phyloP scores from a whole-genome alignment of 176 grass and related monocot genomes.

The Oryza brachyantha region DNA sequence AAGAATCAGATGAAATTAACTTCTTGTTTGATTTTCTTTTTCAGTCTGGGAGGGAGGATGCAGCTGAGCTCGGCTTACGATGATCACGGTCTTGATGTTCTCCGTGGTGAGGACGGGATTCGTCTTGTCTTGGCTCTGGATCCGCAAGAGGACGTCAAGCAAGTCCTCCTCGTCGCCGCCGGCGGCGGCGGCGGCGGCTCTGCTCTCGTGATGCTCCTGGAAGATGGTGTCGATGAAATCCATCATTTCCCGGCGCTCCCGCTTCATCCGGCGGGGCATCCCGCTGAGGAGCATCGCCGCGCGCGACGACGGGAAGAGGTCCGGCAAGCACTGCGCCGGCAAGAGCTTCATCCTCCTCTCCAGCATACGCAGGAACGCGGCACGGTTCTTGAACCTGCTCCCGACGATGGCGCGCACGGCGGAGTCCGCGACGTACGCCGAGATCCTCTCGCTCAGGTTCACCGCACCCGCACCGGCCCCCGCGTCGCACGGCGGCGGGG shows the following conservation, averaged over 20 bases:
- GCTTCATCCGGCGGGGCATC: background rate
- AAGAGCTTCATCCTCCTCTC: background rate
- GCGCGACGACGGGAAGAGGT: conserved; percentile 22
- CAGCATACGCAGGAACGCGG: background rate
- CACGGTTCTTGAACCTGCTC: background rate
- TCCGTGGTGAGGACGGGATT: background rate
- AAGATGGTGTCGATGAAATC: conserved; percentile 25
- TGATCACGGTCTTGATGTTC: background rate
- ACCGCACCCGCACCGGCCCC: too few species aligned
- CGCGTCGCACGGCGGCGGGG: too few species aligned
- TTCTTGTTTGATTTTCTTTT: background rate
- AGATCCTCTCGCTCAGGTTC: background rate
- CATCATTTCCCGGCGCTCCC: background rate
- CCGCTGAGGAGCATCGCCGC: conserved; percentile 12
- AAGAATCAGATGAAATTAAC: background rate
- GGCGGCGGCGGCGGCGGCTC: background rate
- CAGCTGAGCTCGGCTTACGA: background rate
- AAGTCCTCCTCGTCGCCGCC: background rate
- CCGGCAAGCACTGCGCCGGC: background rate
- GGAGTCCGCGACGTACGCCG: background rate
- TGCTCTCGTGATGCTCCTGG: conserved; percentile 22
- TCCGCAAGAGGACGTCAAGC: background rate
- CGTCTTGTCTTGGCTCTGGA: background rate
- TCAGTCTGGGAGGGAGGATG: too few species aligned
- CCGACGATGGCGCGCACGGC: background rate